phyloP scores from a whole-genome alignment of 2,329 filamentous ascomycete species.

The Ascochyta rabiei region DNA sequence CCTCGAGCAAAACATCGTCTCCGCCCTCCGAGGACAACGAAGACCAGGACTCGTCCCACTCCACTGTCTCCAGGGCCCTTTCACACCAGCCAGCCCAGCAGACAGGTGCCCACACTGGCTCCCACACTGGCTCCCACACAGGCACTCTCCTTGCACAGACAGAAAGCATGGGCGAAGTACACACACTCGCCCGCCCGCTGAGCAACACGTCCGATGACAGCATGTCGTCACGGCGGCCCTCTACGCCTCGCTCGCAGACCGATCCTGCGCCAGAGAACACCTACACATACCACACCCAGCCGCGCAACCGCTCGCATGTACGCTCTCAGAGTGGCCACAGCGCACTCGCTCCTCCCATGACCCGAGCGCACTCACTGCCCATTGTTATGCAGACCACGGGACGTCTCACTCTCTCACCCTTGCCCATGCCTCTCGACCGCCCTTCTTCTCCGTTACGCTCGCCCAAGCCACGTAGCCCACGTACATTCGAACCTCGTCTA shows the following conservation, averaged over 20 bases:
- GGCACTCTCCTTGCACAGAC: slow-evolving; percentile 7
- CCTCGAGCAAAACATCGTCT: slow-evolving; percentile 9
- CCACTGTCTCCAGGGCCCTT: slow-evolving; percentile 1
- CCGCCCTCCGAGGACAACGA: slow-evolving; percentile 1
- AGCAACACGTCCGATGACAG: slow-evolving; percentile 34
- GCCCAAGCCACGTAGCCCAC: slow-evolving; percentile 51
- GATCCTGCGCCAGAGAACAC: slow-evolving; percentile 42
- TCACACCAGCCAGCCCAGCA: slow-evolving; percentile 1
- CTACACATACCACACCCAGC: slow-evolving; percentile 39
- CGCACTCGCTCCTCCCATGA: slow-evolving; percentile 54
- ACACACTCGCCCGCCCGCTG: slow-evolving; percentile 30
- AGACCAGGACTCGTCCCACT: slow-evolving; percentile 4
- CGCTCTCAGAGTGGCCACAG: slow-evolving; percentile 53
- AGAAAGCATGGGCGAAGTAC: slow-evolving; percentile 32
- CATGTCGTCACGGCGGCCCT: slow-evolving; percentile 33
- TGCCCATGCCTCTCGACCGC: slow-evolving; percentile 35
- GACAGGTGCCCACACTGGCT: slow-evolving; percentile 3
- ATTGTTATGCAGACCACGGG: slow-evolving; percentile 46
- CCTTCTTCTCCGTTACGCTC: slow-evolving; percentile 51
- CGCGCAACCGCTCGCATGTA: slow-evolving; percentile 56
- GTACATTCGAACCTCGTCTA: slow-evolving; percentile 28
- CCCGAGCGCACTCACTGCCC: slow-evolving; percentile 55
- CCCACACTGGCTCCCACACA: not conserved
- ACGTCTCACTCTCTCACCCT: slow-evolving; percentile 45
- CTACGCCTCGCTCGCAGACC: slow-evolving; percentile 48